Base-by-base conservation (phyloP, 2,329 filamentous ascomycete species). In the Monosporascus sp. region DNA sequence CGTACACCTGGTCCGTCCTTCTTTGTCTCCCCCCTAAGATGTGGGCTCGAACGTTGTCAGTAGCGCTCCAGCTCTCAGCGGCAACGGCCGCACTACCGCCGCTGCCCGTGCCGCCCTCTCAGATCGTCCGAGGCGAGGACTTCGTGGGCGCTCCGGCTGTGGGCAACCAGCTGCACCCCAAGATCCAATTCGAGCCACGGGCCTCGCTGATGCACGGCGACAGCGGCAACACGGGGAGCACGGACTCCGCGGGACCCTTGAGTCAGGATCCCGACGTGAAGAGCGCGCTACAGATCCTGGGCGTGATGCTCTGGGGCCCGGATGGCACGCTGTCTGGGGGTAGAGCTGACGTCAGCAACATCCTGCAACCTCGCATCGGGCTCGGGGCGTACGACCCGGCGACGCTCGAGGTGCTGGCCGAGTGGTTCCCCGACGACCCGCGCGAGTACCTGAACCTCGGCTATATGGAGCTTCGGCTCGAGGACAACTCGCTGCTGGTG, bases 361-460 rank as follows among this genome's bases (percentile, higher is more conserved):
- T 24, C 11, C 20, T 24, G 11, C 7, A 7, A 8, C 43, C 43
- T 15, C 43, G 43, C 22, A 46, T 46, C 22, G 43, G 43, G 22
- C 39, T 43, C 18, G 37, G 37, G n/a, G 24, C 49, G 37, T 44
- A 41, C 43, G 24, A 46, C 43, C 43, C 43, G 43, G n/a, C 6
- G 24, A 50, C 49, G 14, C 39, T 50, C 9, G 22, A 41, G 38
- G 36, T 18, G 15, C 37, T 50, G 20, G 49, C 36, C 36, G 18
- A 41, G 27, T 50, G 49, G 49, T 46, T 22, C 43, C 49, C 49
- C n/a, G 39, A 39, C 14, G 7, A 27, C 7, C 37, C 38, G 17
- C 7, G 15, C 27, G 37, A 52, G 50, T 27, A 22, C 18, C 22
- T 54, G 22, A 50, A 51, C 22, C 41, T 53, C n/a, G 48, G 47